Base-by-base conservation (phyloP, 805 yeast species). In the Ogataea philodendri region DNA sequence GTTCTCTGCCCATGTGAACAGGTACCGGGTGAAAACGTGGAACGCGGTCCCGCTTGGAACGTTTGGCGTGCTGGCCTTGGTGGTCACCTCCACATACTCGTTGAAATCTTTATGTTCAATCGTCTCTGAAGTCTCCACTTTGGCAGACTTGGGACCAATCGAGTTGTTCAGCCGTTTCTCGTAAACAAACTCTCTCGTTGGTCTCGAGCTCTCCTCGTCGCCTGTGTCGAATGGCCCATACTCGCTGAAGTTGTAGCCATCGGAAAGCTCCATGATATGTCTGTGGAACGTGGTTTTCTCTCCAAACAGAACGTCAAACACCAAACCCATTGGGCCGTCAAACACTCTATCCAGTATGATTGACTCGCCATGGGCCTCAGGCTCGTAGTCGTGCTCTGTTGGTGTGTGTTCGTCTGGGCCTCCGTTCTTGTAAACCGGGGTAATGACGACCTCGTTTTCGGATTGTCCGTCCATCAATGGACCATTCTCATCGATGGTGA, bases 31-130 rank as follows among this genome's bases (percentile, higher is more conserved):
- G 44, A 77, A 70, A 2, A 88, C 88, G 20, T 73, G 68, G 57
- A 93, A 93, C 1, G 84, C 72, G 26, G 72, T 72, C 4, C 99
- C 99, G 51, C 89, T 83, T 1, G 99, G 98, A 10, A 93, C 97
- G 54, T 87, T 93, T 0, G 98, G 99, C 0, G 98, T 89, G 25
- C 64, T 66, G 0, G 90, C 77, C 2, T 74, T 66, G 26, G 80
- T 76, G 2, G 78, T 62, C 2, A 87, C 77, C 40, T 77, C 71
- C 21, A 86, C 73, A 45, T 70, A 70, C 11, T 68, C 66, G 5
- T 72, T 63, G 33, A 67, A 65, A 50, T 84, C 82, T 49, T 70
- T 61, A 29, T 70, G 61, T 27, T 77, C 74, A 14, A 84, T 67
- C 0, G 69, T 63, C 48, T 88, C 96, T 3, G 59, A 61, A 5